Evolutionary conservation across 1,284 basidiomycete species (phyloP), one percentile per base, ranked within the genome.

Genomic region (Ceratobasidium sp.): DNA sequence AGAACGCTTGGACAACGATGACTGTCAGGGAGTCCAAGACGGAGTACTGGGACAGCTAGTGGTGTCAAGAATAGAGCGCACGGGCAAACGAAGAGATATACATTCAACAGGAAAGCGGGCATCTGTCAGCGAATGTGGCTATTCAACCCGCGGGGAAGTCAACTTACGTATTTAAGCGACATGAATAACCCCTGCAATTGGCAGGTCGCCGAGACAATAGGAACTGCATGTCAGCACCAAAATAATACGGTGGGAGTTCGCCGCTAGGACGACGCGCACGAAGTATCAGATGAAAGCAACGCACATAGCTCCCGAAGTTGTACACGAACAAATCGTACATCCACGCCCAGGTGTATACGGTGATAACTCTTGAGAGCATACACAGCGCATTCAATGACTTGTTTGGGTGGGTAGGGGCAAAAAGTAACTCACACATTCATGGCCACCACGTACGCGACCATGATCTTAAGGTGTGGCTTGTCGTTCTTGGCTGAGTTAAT

Each of bases 101-200:
- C 8, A 24, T n/a, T 11, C 24, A 54, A 24, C 36, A 29, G 54
- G 29, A 27, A 57, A 24, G 36, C 36, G 11, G 36, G 6, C 36
- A 29, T 8, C 54, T 29, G 54, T 56, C 54, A 56, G 27, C 54
- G 27, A 2, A 29, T 29, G 15, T 17, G 29, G 29, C 54, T 29
- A 56, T 24, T 31, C 22, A 56, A 24, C 36, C 36, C n/a, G 8
- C 54, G 54, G 22, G 7, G 22, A 56, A 17, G 22, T 31, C 15
- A 27, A 60, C 57, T 44, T 44, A 60, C 57, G 36, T 60, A 60
- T 60, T 60, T 60, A 33, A 60, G 57, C n/a, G 57, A 60, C 57
- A 60, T 17, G 36, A 60, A 60, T 4, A 60, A 27, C 2, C 57
- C 57, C 57, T 60, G n/a, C 8, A n/a, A 41, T n/a, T 36, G 57